These are phyloP conservation scores for Acanthamoeba lenticulata DNA, from an alignment of 208 protist genomes.

Conservation along the genomic window DNA sequence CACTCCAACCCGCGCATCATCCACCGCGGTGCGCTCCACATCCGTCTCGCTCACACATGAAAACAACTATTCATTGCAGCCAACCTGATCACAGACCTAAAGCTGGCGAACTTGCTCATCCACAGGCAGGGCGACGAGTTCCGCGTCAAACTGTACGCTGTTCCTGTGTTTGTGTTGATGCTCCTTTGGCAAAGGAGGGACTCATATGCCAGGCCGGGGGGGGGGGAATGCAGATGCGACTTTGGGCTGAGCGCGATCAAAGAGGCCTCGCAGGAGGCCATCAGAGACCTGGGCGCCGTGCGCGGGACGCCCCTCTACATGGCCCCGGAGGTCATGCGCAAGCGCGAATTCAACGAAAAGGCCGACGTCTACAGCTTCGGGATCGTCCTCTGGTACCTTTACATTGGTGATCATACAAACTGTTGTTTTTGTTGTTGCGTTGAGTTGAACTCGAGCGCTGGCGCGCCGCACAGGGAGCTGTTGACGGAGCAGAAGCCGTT, in stretches of 20 bases:
- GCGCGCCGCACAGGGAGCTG: constrained; percentile 8
- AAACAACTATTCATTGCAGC: neutral
- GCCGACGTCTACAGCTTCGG: constrained; percentile 44
- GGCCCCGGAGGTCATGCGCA: constrained; percentile 50
- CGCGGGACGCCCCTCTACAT: constrained; percentile 56
- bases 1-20: constrained; percentile 76
- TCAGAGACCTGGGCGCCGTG: neutral
- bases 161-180: too few species aligned
- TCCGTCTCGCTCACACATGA: neutral
- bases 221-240: constrained; percentile 32
- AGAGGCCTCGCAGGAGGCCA: neutral
- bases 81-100: neutral
- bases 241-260: constrained; percentile 66
- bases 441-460: too few species aligned
- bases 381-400: neutral
- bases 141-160: constrained; percentile 3
- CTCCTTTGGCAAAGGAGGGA: too few species aligned
- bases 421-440: neutral
- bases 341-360: constrained; percentile 60
- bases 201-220: too few species aligned
- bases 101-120: constrained; percentile 41
- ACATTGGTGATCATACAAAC: neutral
- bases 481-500: constrained; percentile 55
- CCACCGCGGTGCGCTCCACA: constrained; percentile 52
- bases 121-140: constrained; percentile 26